These are phyloP conservation scores for Aspergillus ostianus DNA, from an alignment of 495 filamentous ascomycete species.

Conservation along the genomic window DNA sequence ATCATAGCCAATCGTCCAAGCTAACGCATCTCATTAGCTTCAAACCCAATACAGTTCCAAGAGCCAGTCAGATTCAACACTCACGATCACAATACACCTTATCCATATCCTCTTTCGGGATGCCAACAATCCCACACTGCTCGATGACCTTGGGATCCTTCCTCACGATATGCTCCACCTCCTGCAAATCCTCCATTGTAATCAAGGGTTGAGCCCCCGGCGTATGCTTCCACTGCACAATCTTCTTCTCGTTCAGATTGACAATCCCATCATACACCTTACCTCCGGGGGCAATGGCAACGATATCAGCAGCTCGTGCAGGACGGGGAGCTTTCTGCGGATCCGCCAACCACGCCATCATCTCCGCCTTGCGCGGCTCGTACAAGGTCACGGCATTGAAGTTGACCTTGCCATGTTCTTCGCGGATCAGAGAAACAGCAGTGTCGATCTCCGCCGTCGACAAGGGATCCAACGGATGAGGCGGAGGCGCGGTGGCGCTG, in stretches of 20 bases:
- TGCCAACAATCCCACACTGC: conserved; percentile 86
- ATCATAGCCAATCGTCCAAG: conserved; percentile 96
- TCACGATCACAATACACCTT: conserved; percentile 88
- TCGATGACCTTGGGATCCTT: conserved; percentile 88
- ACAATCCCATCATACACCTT: conserved; percentile 86
- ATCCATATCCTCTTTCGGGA: conserved; percentile 81
- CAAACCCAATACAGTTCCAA: neutral
- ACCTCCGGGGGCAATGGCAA: conserved; percentile 77
- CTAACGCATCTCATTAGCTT: conserved; percentile 37
- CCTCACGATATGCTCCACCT: conserved; percentile 78
- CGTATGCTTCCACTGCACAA: conserved; percentile 72
- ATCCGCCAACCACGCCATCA: conserved; percentile 76
- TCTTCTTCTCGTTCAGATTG: conserved; percentile 67
- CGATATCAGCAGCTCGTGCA: conserved; percentile 74
- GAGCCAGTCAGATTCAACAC: conserved; percentile 24
- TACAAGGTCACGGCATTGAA: conserved; percentile 90
- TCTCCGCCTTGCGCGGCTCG: conserved; percentile 84
- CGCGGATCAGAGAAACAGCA: conserved; percentile 66
- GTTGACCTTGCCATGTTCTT: conserved; percentile 67
- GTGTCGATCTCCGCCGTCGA: conserved; percentile 73
- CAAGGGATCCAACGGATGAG: conserved; percentile 87
- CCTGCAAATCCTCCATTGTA: conserved; percentile 90
- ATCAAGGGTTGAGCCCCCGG: conserved; percentile 88
- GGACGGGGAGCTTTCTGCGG: conserved; percentile 63
- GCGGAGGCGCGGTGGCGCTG: conserved; percentile 51